Conservation (phyloP, 2,329 filamentous ascomycete species). For the Talaromyces sp. region DNA sequence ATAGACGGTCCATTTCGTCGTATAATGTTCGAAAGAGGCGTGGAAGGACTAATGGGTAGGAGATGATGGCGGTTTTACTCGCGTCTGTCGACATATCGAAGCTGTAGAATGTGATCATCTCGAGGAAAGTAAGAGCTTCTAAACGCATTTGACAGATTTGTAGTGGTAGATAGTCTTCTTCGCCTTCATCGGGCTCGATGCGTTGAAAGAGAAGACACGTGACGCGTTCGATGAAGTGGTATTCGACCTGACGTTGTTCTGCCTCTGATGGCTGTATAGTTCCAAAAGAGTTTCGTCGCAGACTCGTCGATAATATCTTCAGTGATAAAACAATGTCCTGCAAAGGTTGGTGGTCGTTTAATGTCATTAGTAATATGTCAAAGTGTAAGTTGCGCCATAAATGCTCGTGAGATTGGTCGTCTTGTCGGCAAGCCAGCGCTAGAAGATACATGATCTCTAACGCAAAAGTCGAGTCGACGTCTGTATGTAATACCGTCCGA, state of each 20-base stretch:
- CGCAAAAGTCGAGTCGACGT: slow-evolving; percentile 56
- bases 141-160: slow-evolving; percentile 46
- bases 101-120: slow-evolving; percentile 41
- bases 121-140: slow-evolving; percentile 46
- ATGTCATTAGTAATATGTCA: slow-evolving; percentile 59
- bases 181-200: slow-evolving; percentile 47
- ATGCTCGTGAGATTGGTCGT: slow-evolving; percentile 41
- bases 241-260: slow-evolving; percentile 44
- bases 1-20: slow-evolving; percentile 65
- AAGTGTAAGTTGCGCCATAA: slow-evolving; percentile 60
- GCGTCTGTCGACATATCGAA: slow-evolving; percentile 61
- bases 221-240: slow-evolving; percentile 56
- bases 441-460: slow-evolving; percentile 56
- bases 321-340: slow-evolving; percentile 56
- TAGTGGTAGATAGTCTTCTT: slow-evolving; percentile 38
- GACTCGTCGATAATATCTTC: slow-evolving; percentile 56
- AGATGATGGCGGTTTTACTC: slow-evolving; percentile 63
- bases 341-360: slow-evolving; percentile 59
- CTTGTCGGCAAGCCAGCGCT: slow-evolving; percentile 48
- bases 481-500: slow-evolving; percentile 43
- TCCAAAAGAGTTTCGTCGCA: slow-evolving; percentile 54
- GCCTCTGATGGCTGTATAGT: slow-evolving; percentile 47
- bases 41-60: slow-evolving; percentile 68
- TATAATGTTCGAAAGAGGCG: slow-evolving; percentile 73
- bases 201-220: slow-evolving; percentile 58